A percentile compares a stretch with the other conserved stretches of the same genome.
These are phyloP conservation scores for Ustilago trichophora DNA, from an alignment of 1,284 basidiomycete species.

Conservation along the genomic window DNA sequence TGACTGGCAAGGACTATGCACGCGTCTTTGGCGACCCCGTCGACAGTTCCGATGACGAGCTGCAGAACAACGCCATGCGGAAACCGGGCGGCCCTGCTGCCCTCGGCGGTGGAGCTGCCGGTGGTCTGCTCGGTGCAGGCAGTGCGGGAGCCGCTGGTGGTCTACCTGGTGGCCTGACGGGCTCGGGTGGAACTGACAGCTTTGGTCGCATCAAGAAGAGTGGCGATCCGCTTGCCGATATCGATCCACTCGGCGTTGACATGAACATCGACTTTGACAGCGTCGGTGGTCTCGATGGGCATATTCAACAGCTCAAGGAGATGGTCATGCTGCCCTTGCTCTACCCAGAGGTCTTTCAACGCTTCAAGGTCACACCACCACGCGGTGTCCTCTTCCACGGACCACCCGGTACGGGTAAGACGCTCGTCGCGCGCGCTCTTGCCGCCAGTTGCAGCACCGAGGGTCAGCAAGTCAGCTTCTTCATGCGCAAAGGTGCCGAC, in stretches of 20 bases:
- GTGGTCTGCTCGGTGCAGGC: constrained; percentile 51
- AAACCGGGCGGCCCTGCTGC: constrained; percentile 41
- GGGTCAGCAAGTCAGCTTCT: constrained; percentile 93
- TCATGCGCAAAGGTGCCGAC: constrained; percentile 99
- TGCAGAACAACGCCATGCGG: constrained; percentile 41
- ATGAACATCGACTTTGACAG: constrained; percentile 94
- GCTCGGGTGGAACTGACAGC: constrained; percentile 45
- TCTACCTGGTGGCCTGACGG: constrained; percentile 39
- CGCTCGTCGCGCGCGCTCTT: constrained; percentile 79
- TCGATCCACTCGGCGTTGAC: constrained; percentile 93
- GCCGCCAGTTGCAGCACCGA: constrained; percentile 91
- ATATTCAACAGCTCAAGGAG: constrained; percentile 96
- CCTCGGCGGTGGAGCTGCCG: constrained; percentile 28
- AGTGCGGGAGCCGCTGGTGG: constrained; percentile 38
- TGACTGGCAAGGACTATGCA: constrained; percentile 63
- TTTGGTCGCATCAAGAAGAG: constrained; percentile 60
- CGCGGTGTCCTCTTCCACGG: constrained; percentile 90
- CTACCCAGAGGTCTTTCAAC: constrained; percentile 97
- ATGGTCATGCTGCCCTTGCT: constrained; percentile 96
- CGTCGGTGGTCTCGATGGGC: constrained; percentile 95
- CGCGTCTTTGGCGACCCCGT: constrained; percentile 58
- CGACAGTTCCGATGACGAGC: constrained; percentile 63
- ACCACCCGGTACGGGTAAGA: constrained; percentile 66
- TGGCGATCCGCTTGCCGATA: constrained; percentile 82
- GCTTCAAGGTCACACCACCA: constrained; percentile 92